A percentile compares a stretch with the other conserved stretches of the same genome.
Evolutionary conservation across 441 rosid species (phyloP).

Genomic region (Corymbia citriodora): DNA sequence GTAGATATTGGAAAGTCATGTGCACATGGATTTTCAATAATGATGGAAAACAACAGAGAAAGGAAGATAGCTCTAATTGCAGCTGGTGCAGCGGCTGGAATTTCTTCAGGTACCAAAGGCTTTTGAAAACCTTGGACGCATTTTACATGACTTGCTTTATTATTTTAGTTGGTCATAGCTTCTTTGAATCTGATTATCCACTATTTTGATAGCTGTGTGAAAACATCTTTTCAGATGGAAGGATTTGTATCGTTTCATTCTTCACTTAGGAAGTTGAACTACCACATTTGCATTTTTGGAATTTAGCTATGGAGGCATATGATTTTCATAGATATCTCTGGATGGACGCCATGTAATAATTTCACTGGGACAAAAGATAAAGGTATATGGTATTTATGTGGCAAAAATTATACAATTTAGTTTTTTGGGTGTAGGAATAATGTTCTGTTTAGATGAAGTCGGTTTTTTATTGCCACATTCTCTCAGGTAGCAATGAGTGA

Average conservation of each 20-base stretch:
- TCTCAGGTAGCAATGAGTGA: background rate
- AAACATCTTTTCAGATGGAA: background rate
- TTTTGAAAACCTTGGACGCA: background rate
- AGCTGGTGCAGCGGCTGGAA: slow-evolving; percentile 98
- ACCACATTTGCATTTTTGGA: background rate
- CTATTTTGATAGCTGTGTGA: background rate
- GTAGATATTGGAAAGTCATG: slow-evolving; percentile 96
- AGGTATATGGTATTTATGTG: background rate
- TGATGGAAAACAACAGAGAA: slow-evolving; percentile 98
- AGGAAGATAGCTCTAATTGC: slow-evolving; percentile 90
- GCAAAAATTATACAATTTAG: background rate
- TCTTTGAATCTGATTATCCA: background rate
- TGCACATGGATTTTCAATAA: slow-evolving; percentile 80
- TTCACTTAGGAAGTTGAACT: background rate
- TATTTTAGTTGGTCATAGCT: background rate
- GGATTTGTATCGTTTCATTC: background rate
- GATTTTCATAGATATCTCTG: background rate
- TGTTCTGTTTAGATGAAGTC: background rate
- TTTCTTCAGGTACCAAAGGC: slow-evolving; percentile 66
- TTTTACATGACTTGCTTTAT: background rate
- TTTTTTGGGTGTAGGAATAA: background rate
- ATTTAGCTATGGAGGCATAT: background rate
- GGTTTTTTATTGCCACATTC: background rate
- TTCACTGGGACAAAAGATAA: background rate
- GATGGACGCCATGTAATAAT: background rate